Conservation (phyloP, 805 yeast genomes). For the Candida andamanensis region DNA sequence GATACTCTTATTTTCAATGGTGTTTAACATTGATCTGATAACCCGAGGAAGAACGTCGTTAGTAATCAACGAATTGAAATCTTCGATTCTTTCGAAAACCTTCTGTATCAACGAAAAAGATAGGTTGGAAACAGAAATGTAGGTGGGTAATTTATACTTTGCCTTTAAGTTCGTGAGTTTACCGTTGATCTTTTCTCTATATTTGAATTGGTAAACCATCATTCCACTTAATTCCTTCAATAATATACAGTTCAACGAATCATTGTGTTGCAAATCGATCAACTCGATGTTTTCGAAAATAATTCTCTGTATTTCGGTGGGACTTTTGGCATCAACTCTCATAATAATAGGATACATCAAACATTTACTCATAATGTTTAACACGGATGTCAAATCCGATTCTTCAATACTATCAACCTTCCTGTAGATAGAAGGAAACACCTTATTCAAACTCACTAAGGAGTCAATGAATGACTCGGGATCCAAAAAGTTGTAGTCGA, state of each 20-base stretch:
- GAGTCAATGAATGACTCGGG: slow-evolving; percentile 53
- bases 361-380: slow-evolving; percentile 58
- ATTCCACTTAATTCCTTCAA: slow-evolving; percentile 52
- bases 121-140: slow-evolving; percentile 51
- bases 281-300: slow-evolving; percentile 47
- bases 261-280: slow-evolving; percentile 19
- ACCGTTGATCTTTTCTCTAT: slow-evolving; percentile 50
- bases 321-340: slow-evolving; percentile 44
- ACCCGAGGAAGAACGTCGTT: slow-evolving; percentile 45
- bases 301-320: slow-evolving; percentile 58
- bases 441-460: slow-evolving; percentile 47
- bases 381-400: slow-evolving; percentile 42
- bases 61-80: slow-evolving; percentile 32
- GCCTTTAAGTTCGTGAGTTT: slow-evolving; percentile 37
- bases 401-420: slow-evolving; percentile 27
- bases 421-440: slow-evolving; percentile 45
- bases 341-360: slow-evolving; percentile 73
- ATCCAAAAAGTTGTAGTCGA: slow-evolving; percentile 38
- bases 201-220: slow-evolving; percentile 55
- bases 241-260: slow-evolving; percentile 38
- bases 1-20: slow-evolving; percentile 40
- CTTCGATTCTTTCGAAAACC: slow-evolving; percentile 26
- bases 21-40: slow-evolving; percentile 47
- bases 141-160: slow-evolving; percentile 52
- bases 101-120: slow-evolving; percentile 38